phyloP scores from a whole-genome alignment of 2,329 filamentous ascomycete genomes.

The Bertia moriformis region DNA sequence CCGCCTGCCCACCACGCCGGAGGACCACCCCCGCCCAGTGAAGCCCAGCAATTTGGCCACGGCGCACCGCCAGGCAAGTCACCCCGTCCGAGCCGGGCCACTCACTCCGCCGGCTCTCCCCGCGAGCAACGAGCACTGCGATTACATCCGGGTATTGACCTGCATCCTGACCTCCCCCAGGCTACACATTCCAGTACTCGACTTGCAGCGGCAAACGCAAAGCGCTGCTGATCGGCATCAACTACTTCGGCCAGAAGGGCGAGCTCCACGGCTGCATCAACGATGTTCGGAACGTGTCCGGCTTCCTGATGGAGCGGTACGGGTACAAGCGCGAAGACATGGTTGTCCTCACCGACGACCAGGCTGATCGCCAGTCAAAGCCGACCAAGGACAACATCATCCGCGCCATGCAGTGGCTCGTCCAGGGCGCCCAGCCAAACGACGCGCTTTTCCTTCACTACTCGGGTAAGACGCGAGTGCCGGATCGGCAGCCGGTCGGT shows the following conservation, averaged over 20 bases:
- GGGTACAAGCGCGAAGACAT: constrained; percentile 92
- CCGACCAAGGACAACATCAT: constrained; percentile 92
- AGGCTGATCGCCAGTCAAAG: constrained; percentile 93
- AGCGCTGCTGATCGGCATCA: constrained; percentile 84
- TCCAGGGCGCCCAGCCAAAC: constrained; percentile 82
- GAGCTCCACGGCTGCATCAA: constrained; percentile 91
- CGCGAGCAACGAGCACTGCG: no score
- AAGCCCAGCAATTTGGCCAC: no score
- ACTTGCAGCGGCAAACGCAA: constrained; percentile 79
- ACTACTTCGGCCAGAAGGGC: constrained; percentile 86
- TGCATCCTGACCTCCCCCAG: no score
- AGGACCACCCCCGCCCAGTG: no score
- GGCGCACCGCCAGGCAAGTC: no score
- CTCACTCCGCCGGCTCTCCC: no score
- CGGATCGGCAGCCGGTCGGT: no score
- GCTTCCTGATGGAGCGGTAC: constrained; percentile 75
- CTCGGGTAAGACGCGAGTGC: no score
- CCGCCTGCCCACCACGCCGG: no score
- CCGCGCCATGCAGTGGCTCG: constrained; percentile 92
- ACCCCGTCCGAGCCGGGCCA: no score
- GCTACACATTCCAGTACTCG: constrained; percentile 81
- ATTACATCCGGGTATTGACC: no score
- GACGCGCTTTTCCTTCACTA: constrained; percentile 98
- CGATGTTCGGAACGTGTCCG: constrained; percentile 92
- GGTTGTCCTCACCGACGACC: constrained; percentile 91